phyloP scores from a whole-genome alignment of 108 stramenopile species.

The Stephanodiscus triporus region DNA sequence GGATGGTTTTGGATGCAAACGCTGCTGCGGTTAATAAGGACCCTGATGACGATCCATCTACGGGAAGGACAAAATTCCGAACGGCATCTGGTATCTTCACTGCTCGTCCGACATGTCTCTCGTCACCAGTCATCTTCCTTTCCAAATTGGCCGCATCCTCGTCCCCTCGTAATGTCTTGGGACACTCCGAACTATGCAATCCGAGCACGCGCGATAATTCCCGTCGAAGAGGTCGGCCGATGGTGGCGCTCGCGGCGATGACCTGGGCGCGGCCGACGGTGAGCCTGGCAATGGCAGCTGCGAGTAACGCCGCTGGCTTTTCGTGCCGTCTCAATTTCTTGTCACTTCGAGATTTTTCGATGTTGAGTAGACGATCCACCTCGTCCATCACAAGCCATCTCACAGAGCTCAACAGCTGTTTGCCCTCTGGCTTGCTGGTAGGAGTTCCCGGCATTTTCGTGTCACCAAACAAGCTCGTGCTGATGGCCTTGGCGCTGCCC shows the following conservation, averaged over 20 bases:
- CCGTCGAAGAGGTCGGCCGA: constrained; percentile 89
- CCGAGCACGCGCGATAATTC: constrained; percentile 88
- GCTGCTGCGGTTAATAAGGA: constrained; percentile 75
- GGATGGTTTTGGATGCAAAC: constrained; percentile 54
- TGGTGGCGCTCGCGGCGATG: constrained; percentile 92
- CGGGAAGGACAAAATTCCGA: constrained; percentile 65
- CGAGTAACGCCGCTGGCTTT: constrained; percentile 84
- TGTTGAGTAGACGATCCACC: constrained; percentile 70
- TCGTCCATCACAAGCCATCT: constrained; percentile 86
- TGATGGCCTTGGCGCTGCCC: constrained; percentile 82
- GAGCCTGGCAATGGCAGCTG: constrained; percentile 69
- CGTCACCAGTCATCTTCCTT: constrained; percentile 26
- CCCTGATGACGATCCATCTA: constrained; percentile 66
- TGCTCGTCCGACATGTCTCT: constrained; percentile 62
- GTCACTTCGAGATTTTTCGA: constrained; percentile 54
- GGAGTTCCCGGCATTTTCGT: constrained; percentile 76
- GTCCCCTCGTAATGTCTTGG: constrained; percentile 63
- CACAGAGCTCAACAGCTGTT: constrained; percentile 56
- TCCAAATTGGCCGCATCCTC: constrained; percentile 42
- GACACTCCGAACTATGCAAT: constrained; percentile 77
- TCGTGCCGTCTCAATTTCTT: constrained; percentile 63
- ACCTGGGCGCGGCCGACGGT: constrained; percentile 79
- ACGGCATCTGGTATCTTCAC: constrained; percentile 85
- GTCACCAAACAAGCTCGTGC: constrained; percentile 73
- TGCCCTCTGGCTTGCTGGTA: constrained; percentile 80